Conservation (phyloP, 257 asterid species). For the Solanum clarkiae region DNA sequence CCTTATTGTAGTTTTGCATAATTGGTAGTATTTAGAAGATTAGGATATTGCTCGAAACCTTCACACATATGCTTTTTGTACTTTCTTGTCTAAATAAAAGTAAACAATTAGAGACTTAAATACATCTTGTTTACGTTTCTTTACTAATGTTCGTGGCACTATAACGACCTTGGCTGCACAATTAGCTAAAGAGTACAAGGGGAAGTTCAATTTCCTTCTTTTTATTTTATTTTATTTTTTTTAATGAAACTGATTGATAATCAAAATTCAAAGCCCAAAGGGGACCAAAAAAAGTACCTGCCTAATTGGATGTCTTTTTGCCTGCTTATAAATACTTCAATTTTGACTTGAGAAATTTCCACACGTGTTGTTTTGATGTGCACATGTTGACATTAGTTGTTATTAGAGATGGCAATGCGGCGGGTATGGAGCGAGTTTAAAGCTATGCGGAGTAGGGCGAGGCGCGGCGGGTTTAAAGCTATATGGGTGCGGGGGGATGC, state of each 20-base stretch:
- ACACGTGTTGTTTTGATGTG: background rate
- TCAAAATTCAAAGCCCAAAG: background rate
- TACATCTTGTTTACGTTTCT: background rate
- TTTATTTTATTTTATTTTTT: no score
- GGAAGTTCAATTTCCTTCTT: background rate
- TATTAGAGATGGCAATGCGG: no score
- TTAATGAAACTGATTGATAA: background rate
- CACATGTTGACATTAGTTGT: background rate
- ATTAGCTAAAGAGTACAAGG: background rate
- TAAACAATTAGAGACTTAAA: no score
- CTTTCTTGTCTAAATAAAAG: no score
- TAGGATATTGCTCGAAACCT: no score
- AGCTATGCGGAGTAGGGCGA: fast-evolving
- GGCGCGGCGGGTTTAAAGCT: no score
- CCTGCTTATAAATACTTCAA: background rate
- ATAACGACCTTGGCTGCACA: background rate
- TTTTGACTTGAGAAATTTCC: background rate
- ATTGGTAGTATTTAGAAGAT: no score
- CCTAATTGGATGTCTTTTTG: background rate
- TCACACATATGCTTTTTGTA: no score
- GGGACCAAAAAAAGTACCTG: background rate
- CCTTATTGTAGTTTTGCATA: no score
- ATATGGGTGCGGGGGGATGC: no score
- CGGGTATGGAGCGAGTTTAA: no score
- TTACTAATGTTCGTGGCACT: background rate